Evolutionary conservation across 75 land plant species (phyloP).

Genomic region (Larix kaempferi): DNA sequence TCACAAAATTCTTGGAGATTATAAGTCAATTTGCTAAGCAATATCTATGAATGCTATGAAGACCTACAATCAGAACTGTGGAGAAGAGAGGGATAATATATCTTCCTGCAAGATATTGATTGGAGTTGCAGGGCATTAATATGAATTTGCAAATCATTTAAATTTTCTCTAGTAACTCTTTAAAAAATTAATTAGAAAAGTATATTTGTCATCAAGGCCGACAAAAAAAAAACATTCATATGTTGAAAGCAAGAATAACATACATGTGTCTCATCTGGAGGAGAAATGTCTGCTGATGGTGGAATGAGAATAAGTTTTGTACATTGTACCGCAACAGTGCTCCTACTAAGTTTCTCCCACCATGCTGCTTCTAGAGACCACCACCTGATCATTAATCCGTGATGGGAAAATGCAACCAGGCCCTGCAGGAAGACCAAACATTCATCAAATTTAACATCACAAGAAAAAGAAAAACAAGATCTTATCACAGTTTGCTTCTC

Average conservation of each 20-base stretch:
- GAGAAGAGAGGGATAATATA: background rate
- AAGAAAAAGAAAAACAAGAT: too few relatives aligned
- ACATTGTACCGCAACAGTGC: constrained; percentile 73
- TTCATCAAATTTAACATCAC: too few relatives aligned
- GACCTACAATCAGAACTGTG: background rate
- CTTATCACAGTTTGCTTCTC: too few relatives aligned
- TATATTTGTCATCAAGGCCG: too few relatives aligned
- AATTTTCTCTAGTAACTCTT: too few relatives aligned
- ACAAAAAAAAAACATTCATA: too few relatives aligned
- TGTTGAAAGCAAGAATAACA: background rate
- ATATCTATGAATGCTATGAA: background rate
- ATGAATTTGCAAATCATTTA: too few relatives aligned
- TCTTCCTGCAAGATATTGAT: too few relatives aligned
- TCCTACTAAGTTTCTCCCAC: constrained; percentile 89
- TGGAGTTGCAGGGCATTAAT: too few relatives aligned
- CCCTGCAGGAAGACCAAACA: constrained; percentile 44
- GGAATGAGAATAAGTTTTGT: constrained; percentile 90
- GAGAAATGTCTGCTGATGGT: constrained; percentile 89
- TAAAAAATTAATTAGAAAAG: too few relatives aligned
- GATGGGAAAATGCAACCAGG: constrained; percentile 87
- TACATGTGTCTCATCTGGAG: constrained; percentile 38
- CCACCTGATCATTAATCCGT: constrained; percentile 91
- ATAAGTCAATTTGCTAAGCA: background rate
- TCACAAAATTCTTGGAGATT: background rate
- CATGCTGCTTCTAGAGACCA: constrained; percentile 90